Percentiles rank a stretch among this genome's conserved stretches.
phyloP scores from a whole-genome alignment of 1,139 yeast species.

The Saccharomycopsis hybrid region DNA sequence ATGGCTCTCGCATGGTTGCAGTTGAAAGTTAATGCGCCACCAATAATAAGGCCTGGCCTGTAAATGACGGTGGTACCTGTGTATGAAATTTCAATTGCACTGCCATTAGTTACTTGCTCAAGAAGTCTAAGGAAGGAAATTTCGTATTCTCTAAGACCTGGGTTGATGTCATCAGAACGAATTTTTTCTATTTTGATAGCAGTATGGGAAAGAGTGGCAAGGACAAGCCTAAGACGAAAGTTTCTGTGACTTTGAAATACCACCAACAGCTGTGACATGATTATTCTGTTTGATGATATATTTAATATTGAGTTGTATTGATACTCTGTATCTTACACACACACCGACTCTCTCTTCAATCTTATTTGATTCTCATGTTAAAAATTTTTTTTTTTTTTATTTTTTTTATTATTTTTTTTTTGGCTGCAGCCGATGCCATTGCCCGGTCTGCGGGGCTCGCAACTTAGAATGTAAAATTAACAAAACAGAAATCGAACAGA shows the following conservation, averaged over 20 bases:
- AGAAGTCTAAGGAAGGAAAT: constrained; percentile 82
- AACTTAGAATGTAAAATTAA: too few relatives aligned
- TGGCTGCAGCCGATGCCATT: too few relatives aligned
- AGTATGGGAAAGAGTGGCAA: constrained; percentile 80
- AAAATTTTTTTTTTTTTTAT: too few relatives aligned
- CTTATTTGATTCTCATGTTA: too few relatives aligned
- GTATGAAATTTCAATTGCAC: constrained; percentile 86
- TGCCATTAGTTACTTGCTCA: constrained; percentile 88
- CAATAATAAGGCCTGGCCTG: constrained; percentile 85
- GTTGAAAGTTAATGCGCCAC: constrained; percentile 77
- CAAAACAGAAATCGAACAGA: too few relatives aligned
- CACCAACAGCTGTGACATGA: too few relatives aligned
- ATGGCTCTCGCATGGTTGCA: constrained; percentile 78
- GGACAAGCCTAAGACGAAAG: constrained; percentile 66
- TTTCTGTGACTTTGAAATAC: constrained; percentile 68
- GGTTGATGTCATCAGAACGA: constrained; percentile 80
- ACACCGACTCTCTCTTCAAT: too few relatives aligned
- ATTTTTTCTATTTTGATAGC: constrained; percentile 80
- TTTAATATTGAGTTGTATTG: too few relatives aligned
- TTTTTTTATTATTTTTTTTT: too few relatives aligned
- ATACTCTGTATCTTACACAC: too few relatives aligned
- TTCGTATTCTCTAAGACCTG: constrained; percentile 89
- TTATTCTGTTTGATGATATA: too few relatives aligned
- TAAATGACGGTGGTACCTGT: constrained; percentile 94
- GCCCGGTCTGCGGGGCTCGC: too few relatives aligned